These are phyloP conservation scores for Brassica juncea DNA, from an alignment of 345 rosid genomes.

Conservation along the genomic window DNA sequence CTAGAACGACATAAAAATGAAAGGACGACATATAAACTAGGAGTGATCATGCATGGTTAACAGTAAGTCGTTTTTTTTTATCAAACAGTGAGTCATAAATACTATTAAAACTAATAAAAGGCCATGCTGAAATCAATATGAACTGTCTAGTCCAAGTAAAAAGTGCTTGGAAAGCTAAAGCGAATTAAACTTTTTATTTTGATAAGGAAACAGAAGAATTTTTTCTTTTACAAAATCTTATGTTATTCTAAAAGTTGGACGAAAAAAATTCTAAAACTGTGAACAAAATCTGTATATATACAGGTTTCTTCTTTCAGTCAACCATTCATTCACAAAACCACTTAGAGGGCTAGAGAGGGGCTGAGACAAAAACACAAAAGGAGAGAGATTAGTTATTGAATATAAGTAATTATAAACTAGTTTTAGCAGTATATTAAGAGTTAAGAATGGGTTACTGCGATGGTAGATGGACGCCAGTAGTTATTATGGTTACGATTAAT, in stretches of 20 bases:
- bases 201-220: background rate
- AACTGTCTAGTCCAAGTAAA: slow-evolving; percentile 5
- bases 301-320: slow-evolving; percentile 17
- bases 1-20: too few species aligned
- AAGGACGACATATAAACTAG: background rate
- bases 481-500: slow-evolving; percentile 50
- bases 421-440: background rate
- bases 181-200: background rate
- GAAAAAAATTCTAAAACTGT: background rate
- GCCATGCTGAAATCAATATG: slow-evolving; percentile 10
- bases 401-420: background rate
- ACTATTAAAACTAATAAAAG: background rate
- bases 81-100: too few species aligned
- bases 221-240: background rate
- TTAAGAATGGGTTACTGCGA: slow-evolving; percentile 33
- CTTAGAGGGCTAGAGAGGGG: background rate
- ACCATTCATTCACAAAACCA: slow-evolving; percentile 1
- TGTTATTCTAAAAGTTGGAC: background rate
- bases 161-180: background rate
- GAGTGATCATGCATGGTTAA: background rate
- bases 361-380: background rate
- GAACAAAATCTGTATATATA: slow-evolving; percentile 19
- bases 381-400: slow-evolving; percentile 5
- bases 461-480: slow-evolving; percentile 55
- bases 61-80: background rate